phyloP scores from a whole-genome alignment of 257 asterid genomes.

The Galeopsis tetrahit region DNA sequence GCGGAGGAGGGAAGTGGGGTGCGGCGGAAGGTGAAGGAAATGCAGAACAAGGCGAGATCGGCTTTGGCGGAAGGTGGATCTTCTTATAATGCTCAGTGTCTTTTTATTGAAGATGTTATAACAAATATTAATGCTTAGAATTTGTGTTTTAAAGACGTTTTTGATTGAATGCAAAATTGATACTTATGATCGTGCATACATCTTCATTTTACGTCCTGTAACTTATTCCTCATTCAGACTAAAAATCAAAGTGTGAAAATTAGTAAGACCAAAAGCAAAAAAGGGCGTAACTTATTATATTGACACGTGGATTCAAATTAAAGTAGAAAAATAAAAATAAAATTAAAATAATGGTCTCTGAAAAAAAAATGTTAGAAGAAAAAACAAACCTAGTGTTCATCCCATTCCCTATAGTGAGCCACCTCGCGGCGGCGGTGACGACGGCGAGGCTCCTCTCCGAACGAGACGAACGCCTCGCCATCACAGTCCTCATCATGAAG shows the following conservation, averaged over 20 bases:
- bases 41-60: slow-evolving; percentile 45
- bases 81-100: slow-evolving; percentile 40
- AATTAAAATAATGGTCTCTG: no score
- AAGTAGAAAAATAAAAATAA: no score
- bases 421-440: slow-evolving; percentile 41
- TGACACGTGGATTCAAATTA: no score
- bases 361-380: background rate
- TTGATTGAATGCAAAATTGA: no score
- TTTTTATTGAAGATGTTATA: slow-evolving; percentile 46
- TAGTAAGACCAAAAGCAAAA: no score
- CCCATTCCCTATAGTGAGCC: slow-evolving; percentile 51
- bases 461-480: slow-evolving; percentile 38
- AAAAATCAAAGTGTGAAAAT: no score
- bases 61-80: slow-evolving; percentile 62
- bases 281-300: no score
- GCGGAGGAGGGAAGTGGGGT: slow-evolving; percentile 36
- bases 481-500: slow-evolving; percentile 44
- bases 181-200: no score
- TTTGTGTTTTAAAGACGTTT: no score
- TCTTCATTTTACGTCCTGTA: no score
- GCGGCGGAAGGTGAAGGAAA: slow-evolving; percentile 51
- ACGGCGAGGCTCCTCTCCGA: slow-evolving; percentile 42
- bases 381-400: slow-evolving; percentile 32
- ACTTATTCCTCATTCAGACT: no score
- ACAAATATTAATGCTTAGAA: background rate